Evolutionary conservation across 345 rosid genomes (phyloP).

Genomic region (Brassica incana): DNA sequence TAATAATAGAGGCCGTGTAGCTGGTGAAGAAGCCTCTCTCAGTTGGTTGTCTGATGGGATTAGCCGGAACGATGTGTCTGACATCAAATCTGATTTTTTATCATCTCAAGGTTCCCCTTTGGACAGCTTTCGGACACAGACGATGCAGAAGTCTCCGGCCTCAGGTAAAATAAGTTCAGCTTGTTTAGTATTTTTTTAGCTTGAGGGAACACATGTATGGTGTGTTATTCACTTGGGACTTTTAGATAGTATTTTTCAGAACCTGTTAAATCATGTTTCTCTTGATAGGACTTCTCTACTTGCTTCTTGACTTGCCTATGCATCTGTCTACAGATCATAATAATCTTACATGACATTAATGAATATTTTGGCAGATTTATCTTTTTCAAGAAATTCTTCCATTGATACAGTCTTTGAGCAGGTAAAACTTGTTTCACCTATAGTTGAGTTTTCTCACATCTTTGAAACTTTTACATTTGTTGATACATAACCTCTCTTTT

Average conservation of each 20-base stretch:
- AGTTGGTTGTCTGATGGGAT: neutral
- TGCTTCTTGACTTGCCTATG: constrained; percentile 12
- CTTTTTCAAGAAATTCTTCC: constrained; percentile 61
- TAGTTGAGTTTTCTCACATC: constrained; percentile 5
- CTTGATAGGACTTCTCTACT: neutral
- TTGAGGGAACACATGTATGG: no score
- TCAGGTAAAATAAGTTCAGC: constrained; percentile 57
- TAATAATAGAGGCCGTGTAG: neutral
- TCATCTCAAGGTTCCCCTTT: constrained; percentile 50
- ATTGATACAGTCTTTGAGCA: constrained; percentile 63
- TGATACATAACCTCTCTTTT: constrained; percentile 18
- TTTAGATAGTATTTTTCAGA: neutral
- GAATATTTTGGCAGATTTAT: constrained; percentile 55
- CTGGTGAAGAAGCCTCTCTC: neutral
- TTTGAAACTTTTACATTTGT: neutral
- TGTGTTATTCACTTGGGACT: neutral
- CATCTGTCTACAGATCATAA: constrained; percentile 14
- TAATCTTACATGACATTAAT: neutral
- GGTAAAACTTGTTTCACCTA: constrained; percentile 47
- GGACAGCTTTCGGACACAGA: constrained; percentile 51
- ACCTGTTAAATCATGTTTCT: no score
- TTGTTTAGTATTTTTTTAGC: neutral
- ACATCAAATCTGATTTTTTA: neutral
- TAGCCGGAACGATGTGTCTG: neutral
- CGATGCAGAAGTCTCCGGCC: constrained; percentile 71